A percentile compares a stretch with the other conserved stretches of the same genome.
Conservation (phyloP, 768 basidiomycete species). For the Mycena vulgaris region DNA sequence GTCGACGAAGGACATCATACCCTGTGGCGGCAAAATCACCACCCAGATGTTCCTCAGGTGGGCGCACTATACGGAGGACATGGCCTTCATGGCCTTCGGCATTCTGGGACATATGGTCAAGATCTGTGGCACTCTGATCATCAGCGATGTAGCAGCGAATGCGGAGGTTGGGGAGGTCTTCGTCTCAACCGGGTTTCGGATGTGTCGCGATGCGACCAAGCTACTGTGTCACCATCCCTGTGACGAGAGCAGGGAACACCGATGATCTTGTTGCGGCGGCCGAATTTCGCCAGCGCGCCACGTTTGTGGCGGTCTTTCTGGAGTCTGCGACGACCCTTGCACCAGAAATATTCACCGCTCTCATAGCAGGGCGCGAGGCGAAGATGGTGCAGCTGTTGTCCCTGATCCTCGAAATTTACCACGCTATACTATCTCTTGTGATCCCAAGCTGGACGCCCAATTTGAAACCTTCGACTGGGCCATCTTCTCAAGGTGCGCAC, state of each 20-base stretch:
- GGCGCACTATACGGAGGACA: slow-evolving; percentile 5
- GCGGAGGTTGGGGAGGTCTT: slow-evolving; percentile 1
- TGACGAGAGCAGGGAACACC: background rate
- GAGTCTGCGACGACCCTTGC: slow-evolving; percentile 4
- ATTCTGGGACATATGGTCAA: slow-evolving; percentile 13
- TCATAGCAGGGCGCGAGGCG: background rate
- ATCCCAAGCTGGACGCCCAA: background rate
- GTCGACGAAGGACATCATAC: slow-evolving; percentile 3
- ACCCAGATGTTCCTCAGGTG: background rate
- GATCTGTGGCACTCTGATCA: slow-evolving; percentile 14
- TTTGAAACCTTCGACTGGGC: background rate
- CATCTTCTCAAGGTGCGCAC: background rate
- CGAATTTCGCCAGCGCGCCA: slow-evolving; percentile 18
- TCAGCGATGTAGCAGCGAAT: slow-evolving; percentile 5
- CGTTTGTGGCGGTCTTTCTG: background rate
- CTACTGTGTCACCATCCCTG: background rate
- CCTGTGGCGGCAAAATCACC: background rate
- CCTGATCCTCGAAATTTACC: background rate
- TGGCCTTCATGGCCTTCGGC: slow-evolving; percentile 11
- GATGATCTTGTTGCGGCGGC: background rate
- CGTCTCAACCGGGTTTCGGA: slow-evolving; percentile 1
- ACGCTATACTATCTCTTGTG: background rate
- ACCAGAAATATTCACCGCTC: slow-evolving; percentile 5
- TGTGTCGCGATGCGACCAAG: slow-evolving; percentile 1
- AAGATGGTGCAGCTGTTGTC: slow-evolving; percentile 2